Evolutionary conservation across 2,329 filamentous ascomycete genomes (phyloP), one percentile per base, ranked within the genome.

Genomic region (Didymella keratinophila): DNA sequence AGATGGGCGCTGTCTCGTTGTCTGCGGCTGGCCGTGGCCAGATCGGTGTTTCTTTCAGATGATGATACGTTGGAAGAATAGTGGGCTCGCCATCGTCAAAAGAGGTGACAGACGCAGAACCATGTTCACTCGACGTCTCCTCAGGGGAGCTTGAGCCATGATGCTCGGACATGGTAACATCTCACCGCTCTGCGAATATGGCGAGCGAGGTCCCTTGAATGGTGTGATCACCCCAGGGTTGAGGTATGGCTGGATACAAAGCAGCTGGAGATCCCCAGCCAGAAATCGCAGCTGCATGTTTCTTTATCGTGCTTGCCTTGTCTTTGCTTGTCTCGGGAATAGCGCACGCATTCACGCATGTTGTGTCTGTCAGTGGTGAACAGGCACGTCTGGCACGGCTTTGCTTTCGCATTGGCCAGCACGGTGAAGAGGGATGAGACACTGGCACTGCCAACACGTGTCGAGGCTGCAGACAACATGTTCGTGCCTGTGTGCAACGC

Each of bases 151-250:
- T 58, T 41, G 56, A 58, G 56, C 56, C 37, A 44, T 50, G 60
- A 42, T 66, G 65, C 62, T 65, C 61, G 55, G 49, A 65, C 66
- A 61, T 58, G 49, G 62, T 46, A 44, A 49, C 59, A 61, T 53
- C 42, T 68, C 64, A 67, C 62, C 59, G 62, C 62, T 58, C 57
- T 28, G 52, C 23, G 27, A 4, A 53, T 59, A 68, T 67, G 66
- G 62, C 66, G 64, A 68, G 62, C 66, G 59, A 64, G 23, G 52
- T 41, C 56, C 56, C 56, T 58, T 50, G 45, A 46, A 58, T 58
- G 56, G 50, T 58, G 56, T 58, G 50, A 58, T 58, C 39, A 45
- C 37, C 16, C 20, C 16, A 41, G 20, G 25, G 18, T 10, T 42
- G 23, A 37, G 30, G n/a, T 16, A 23, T 32, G 28, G 30, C 18